Base-by-base conservation (phyloP, 2,329 filamentous ascomycete species). In the Penicillium freii region DNA sequence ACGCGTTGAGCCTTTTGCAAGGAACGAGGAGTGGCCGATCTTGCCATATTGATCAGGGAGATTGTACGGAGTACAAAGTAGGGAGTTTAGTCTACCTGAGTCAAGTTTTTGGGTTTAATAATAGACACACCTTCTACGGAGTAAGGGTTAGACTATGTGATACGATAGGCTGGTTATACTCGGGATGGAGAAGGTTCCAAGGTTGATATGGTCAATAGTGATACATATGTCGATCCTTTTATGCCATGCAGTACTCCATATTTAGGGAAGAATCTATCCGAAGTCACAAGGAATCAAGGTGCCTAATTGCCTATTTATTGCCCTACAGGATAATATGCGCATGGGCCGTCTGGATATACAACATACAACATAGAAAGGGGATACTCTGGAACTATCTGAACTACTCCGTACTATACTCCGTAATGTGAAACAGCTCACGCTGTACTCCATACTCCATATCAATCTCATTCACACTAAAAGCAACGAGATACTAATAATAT, bases 261-360 rank as follows among this genome's bases (percentile, higher is more conserved):
- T 2, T 33, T 33, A 13, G 11, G 31, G 31, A 36, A n/a, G 50
- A 50, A 44, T 29, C 23, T 39, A 11, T 5, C 36, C 15, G 6
- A 33, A 44, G 29, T 19, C 21, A 44, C 27, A 44, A n/a, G 19
- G 13, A 43, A 51, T 10, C 15, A 11, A 36, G 36, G 31, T 10
- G 40, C 27, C 8, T 17, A 4, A 33, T 56, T 56, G 27, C 54
- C 54, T 53, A 39, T 46, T 29, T 11, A 45, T 39, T 45, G 40
- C 21, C 42, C 7, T 56, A 48, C 54, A 56, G 38, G 39, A 19
- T 33, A 11, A 45, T 56, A 40, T 45, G 34, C 49, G 54, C 54
- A 43, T 47, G 54, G 49, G 49, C 54, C 54, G 34, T 56, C 40
- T 33, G 31, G 11, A 33, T 33, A 33, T 31, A 31, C 11, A 31